Evolutionary conservation across 2,329 filamentous ascomycete genomes (phyloP), one percentile per base, ranked within the genome.

Genomic region (Cytospora piceicola): DNA sequence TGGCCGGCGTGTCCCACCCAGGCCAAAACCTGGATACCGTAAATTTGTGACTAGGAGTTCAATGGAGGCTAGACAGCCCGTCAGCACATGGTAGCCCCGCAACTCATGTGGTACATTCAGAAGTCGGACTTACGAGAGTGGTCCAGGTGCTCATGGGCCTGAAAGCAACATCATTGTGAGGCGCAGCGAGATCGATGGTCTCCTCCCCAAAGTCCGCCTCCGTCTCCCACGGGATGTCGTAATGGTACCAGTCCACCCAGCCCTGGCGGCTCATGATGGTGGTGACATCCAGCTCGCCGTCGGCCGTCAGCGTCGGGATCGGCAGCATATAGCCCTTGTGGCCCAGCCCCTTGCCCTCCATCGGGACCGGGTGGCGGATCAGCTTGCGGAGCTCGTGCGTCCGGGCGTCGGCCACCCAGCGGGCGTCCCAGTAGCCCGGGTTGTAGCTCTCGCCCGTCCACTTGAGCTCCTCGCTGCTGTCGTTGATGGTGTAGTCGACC

Each of bases 331-430:
- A 49, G n/a, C n/a, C n/a, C 46, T 49, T 49, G 46, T 49, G 46
- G 46, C 46, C 46, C 17, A 49, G n/a, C n/a, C 46, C 46, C 2
- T 49, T 49, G n/a, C 46, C 46, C 14, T 49, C 46, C 46, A 24
- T 49, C 4, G 46, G 46, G 46, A 49, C 46, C 11, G 46, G 46
- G 46, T 49, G 46, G 11, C 46, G 46, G 9, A 49, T 14, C 46
- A 49, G n/a, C 46, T 49, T 49, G n/a, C 11, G 24, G 46, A 49
- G n/a, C n/a, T 49, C 46, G 20, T 49, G 46, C 8, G 46, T 49
- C 46, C 46, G 46, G 46, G n/a, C n/a, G n/a, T 49, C 46, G 46
- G 46, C 46, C n/a, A 49, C 46, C 46, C 46, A 49, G 46, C 46
- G 46, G 11, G 46, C 46, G 22, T 49, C 46, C 46, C 46, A 49